Evolutionary conservation across 2,329 filamentous ascomycete genomes (phyloP), one percentile per base, ranked within the genome.

Genomic region (Fusarium coicis): DNA sequence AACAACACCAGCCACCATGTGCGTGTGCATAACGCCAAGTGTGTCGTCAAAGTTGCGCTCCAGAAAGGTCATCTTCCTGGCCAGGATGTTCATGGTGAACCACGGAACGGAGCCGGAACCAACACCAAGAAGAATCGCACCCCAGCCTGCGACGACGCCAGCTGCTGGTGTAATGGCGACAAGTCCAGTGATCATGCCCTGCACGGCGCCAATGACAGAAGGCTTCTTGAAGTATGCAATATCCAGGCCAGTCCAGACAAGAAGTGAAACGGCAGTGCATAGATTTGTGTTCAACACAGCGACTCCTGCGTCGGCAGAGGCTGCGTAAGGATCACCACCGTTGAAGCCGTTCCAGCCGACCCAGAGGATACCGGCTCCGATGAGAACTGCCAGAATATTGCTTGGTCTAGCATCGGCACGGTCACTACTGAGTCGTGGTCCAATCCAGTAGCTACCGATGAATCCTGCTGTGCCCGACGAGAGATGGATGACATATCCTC

Each of bases 401-500:
- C n/a, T 58, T 11, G 55, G 42, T 12, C 30, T 58, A 19, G 42
- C 55, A 19, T 58, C 55, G 37, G 40, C 26, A 0, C 55, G 55
- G 11, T 58, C 55, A 9, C 42, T 36, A 21, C 32, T 36, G 18
- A 58, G 55, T 14, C 55, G 42, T 30, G 55, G 55, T 8, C 55
- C 55, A 11, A 58, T 58, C 55, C 55, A 58, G 23, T 49, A 58
- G 5, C 55, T 58, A 11, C 55, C 55, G 3, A 58, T 58, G 4
- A 58, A 58, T 23, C 55, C 55, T n/a, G 55, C 55, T 19, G 55
- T 58, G 1, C 55, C 55, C 1, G 55, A 58, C 14, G 55, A 58
- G n/a, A 58, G 55, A 36, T 58, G 55, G 4, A 58, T 58, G 23
- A 58, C 55, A 9, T 58, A 58, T 49, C 55, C 55, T 21, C 55